These are phyloP conservation scores for Apiotrichum veenhuisii DNA, from an alignment of 1,284 basidiomycete genomes.

Conservation along the genomic window DNA sequence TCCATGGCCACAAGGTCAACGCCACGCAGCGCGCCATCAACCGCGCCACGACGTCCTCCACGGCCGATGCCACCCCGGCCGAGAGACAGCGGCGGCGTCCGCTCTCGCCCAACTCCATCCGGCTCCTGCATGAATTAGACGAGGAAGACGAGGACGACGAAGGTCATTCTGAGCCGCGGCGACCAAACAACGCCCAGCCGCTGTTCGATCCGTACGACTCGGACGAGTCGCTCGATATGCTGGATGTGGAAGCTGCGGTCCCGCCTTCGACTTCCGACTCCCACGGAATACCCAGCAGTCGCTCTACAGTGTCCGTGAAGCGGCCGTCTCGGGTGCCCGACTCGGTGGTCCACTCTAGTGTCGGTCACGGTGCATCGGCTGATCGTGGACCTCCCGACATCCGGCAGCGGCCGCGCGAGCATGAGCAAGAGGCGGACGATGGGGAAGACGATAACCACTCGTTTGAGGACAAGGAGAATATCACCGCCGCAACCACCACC, in stretches of 20 bases:
- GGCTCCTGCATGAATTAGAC: background rate
- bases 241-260: background rate
- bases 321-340: background rate
- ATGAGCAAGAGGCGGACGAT: no score
- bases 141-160: background rate
- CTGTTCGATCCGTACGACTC: background rate
- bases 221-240: background rate
- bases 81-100: no score
- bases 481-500: no score
- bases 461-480: no score
- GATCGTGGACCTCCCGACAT: no score
- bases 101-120: background rate
- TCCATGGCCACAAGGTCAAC: background rate
- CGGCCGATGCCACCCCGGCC: background rate
- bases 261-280: background rate
- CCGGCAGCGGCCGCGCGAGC: no score
- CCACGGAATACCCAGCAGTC: background rate
- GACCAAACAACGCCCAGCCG: background rate
- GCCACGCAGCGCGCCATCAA: background rate
- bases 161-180: background rate
- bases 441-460: no score
- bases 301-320: background rate
- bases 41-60: background rate
- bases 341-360: background rate
- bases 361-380: no score